Conservation (phyloP, 306 rosid species). For the Prunus dulcis region DNA sequence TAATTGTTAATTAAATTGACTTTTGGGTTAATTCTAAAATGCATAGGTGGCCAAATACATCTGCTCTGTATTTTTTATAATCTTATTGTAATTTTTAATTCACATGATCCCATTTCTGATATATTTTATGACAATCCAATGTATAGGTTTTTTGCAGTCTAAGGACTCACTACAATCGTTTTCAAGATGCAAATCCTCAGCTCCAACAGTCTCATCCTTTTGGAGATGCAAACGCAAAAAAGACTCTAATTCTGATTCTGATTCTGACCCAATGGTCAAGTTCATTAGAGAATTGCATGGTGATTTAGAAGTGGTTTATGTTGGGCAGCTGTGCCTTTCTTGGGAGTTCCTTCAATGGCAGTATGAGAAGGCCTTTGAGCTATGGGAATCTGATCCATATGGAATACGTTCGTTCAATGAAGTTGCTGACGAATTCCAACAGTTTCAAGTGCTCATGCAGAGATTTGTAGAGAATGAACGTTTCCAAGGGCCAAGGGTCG, state of each 20-base stretch:
- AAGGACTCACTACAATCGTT: slow-evolving; percentile 72
- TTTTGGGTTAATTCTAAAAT: slow-evolving; percentile 8
- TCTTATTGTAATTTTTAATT: background rate
- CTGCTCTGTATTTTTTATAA: background rate
- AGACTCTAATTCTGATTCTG: slow-evolving; percentile 22
- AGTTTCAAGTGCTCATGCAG: slow-evolving; percentile 70
- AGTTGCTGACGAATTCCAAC: slow-evolving; percentile 80
- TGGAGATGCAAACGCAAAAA: slow-evolving; percentile 45
- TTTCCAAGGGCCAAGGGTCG: slow-evolving; percentile 76
- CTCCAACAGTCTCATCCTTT: slow-evolving; percentile 38
- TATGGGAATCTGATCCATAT: slow-evolving; percentile 42
- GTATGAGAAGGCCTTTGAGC: slow-evolving; percentile 57
- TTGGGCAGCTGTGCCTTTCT: slow-evolving; percentile 90
- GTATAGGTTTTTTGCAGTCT: slow-evolving; percentile 56
- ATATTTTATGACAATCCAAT: slow-evolving; percentile 16
- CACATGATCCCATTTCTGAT: background rate
- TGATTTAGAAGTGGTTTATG: slow-evolving; percentile 84
- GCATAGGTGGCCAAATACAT: background rate
- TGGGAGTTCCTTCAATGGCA: slow-evolving; percentile 97
- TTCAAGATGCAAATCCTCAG: slow-evolving; percentile 38
- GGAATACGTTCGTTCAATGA: slow-evolving; percentile 41
- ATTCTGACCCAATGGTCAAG: slow-evolving; percentile 50
- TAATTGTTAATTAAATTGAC: slow-evolving; percentile 12
- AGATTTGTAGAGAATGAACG: slow-evolving; percentile 80
- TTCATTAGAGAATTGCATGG: slow-evolving; percentile 54